Base-by-base conservation (phyloP, 768 basidiomycete species). In the Epithele typhae region DNA sequence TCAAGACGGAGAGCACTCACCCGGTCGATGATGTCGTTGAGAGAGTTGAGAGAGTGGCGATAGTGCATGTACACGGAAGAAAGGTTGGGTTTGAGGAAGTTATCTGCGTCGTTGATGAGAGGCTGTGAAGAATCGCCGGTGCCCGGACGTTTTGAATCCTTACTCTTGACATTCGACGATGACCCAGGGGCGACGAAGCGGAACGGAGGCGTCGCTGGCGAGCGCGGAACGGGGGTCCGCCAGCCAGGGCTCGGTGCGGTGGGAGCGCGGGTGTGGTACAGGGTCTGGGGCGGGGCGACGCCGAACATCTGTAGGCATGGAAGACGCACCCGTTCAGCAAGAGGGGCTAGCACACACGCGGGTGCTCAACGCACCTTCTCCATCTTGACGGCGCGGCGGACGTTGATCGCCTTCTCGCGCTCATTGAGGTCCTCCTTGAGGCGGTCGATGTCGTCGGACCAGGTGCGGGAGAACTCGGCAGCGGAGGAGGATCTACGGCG, bases 341-440 rank as follows among this genome's bases (percentile, higher is more conserved):
- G 9, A 53, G 37, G 19, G 19, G 25, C 23, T 8, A 27, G 33
- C 23, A 37, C 25, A 14, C 39, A 14, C 38, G 18, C 22, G 36
- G 41, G 47, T 12, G 0, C 25, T 10, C 18, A 38, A 61, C 73
- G 24, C 45, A 86, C 89, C 79, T 86, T 84, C 66, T 91, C 87
- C 87, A 92, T 91, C 67, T 92, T 92, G 59, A 82, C 74, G 32
- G 87, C 88, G 41, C 90, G 69, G 40, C 81, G 75, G 37, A 92
- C 87, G 57, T 86, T 87, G 59, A 84, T 76, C 12, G 84, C 83
- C 68, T 88, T 89, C 61, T 91, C 87, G 53, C 68, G 73, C 23
- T 79, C 79, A 56, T 81, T 75, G 39, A 92, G 72, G 48, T 87
- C 83, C 60, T 81, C 84, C 63, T 78, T 85, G 35, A 81, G 63